Base-by-base conservation (phyloP, 257 asterid species). In the Plantago major region DNA sequence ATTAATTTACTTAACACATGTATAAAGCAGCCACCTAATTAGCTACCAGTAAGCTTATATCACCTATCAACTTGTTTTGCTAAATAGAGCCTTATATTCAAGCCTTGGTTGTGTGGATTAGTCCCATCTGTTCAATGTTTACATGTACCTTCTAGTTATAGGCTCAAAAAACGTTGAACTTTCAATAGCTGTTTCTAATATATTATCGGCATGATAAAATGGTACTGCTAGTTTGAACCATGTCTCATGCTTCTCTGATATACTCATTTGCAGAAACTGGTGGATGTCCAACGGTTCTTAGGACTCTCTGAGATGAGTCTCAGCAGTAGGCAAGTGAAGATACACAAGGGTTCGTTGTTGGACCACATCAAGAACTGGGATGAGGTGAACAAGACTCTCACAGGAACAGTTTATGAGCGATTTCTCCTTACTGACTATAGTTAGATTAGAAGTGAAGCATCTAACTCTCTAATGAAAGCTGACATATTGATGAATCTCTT, bases 241-340 rank as follows among this genome's bases (percentile, higher is more conserved):
- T 9, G 28, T 22, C 42, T 50, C 44, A 13, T 55, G 18, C 5
- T 30, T 46, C 7, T 68, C 62, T 26, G 40, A 33, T 33, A 2
- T 9, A 14, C 18, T 52, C 26, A n/a, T 44, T 42, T 74, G 55
- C 86, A 92, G 97, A 89, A 86, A 81, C 67, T 89, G 65, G 63
- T 33, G 19, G 96, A 84, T 3, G 88, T 85, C 38, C 90, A 79
- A 64, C 63, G 79, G 66, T 92, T 92, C 75, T 71, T 92, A 18
- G 82, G 83, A 65, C 52, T 92, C 51, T 96, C 99, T 5, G 58
- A 11, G 61, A 82, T 74, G 89, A 74, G 73, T 57, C 71, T 92
- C 67, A 78, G 62, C 4, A 92, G 99, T 67, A 83, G 91, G 5
- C 99, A 92, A 62, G 88, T 92, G 4, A 92, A 92, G 84, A 92